Evolutionary conservation across 1,139 yeast species (phyloP), one percentile per base, ranked within the genome.

Genomic region (Debaryomyces fabryi): DNA sequence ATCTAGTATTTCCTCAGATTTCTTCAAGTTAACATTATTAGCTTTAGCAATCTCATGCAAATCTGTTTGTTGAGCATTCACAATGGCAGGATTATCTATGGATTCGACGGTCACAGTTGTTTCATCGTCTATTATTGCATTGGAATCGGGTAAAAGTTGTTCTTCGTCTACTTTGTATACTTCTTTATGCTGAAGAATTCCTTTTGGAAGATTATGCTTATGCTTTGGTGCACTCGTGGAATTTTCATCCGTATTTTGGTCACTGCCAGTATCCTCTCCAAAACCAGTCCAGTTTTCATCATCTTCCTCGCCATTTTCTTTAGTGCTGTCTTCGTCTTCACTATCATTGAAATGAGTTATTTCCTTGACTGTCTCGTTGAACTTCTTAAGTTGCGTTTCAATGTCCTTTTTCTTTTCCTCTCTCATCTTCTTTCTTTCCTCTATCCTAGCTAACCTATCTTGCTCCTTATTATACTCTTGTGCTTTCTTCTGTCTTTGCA

Each of bases 401-500:
- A 90, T 67, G 53, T 83, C 83, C 53, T 77, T 74, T 60, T 85
- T 82, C 52, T 89, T 78, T 60, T 88, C 96, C 21, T 86, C 87
- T 55, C 92, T 75, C 29, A 83, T 63, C 56, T 79, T 72, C 58
- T 83, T 82, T 52, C 97, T 78, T 61, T 88, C 96, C 55, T 86
- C 95, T n/a, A 90, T 74, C 58, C 81, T 81, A 2, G 82, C 83
- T 53, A 83, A 71, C 54, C 92, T 76, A 6, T 85, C 96, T 60
- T 86, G 88, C 63, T 91, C 96, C 57, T 86, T 83, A 45, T 79
- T 80, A 58, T 77, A 83, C 51, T 81, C 88, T 55, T 82, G 83
- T 0, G 98, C 98, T 57, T 85, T 85, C 69, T 90, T 92, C 68
- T 88, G 88, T 65, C 98, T 79, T 61, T 88, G 88, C 18, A 92